Evolutionary conservation across 305 asterid species (phyloP).

Genomic region (Fraxinus latifolia): DNA sequence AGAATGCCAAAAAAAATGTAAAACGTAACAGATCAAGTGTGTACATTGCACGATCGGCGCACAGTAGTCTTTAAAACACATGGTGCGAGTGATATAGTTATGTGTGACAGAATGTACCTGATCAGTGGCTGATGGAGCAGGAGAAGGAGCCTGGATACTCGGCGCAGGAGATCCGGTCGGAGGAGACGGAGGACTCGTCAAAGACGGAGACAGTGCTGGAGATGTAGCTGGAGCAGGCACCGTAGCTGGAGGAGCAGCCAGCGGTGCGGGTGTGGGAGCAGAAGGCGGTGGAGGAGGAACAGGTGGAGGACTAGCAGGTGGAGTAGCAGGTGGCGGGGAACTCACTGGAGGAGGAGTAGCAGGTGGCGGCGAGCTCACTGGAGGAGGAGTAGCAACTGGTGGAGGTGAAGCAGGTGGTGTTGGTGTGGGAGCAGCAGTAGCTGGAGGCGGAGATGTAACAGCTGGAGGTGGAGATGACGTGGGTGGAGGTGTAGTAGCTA

Average conservation of each 20-base stretch:
- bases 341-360: constrained; percentile 27
- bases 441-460: constrained; percentile 24
- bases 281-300: constrained; percentile 49
- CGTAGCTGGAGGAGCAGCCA: constrained; percentile 41
- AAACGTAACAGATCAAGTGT: background rate
- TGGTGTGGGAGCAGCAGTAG: constrained; percentile 22
- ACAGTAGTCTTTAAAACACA: background rate
- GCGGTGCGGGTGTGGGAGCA: constrained; percentile 55
- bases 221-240: constrained; percentile 50
- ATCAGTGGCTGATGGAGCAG: constrained; percentile 61
- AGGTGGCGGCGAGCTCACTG: constrained; percentile 19
- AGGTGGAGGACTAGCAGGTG: constrained; percentile 40
- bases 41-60: background rate
- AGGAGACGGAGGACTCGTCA: constrained; percentile 55
- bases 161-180: constrained; percentile 58
- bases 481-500: constrained; percentile 36
- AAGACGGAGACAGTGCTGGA: constrained; percentile 47
- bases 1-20: background rate
- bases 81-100: background rate
- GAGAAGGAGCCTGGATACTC: constrained; percentile 39
- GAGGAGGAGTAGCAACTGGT: constrained; percentile 38
- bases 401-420: constrained; percentile 22
- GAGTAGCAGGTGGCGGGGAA: constrained; percentile 43
- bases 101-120: constrained; percentile 38
- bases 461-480: constrained; percentile 40